Percentiles rank a stretch among this genome's conserved stretches.
These are phyloP conservation scores for Neurospora terricola DNA, from an alignment of 495 filamentous ascomycete species.

Conservation along the genomic window DNA sequence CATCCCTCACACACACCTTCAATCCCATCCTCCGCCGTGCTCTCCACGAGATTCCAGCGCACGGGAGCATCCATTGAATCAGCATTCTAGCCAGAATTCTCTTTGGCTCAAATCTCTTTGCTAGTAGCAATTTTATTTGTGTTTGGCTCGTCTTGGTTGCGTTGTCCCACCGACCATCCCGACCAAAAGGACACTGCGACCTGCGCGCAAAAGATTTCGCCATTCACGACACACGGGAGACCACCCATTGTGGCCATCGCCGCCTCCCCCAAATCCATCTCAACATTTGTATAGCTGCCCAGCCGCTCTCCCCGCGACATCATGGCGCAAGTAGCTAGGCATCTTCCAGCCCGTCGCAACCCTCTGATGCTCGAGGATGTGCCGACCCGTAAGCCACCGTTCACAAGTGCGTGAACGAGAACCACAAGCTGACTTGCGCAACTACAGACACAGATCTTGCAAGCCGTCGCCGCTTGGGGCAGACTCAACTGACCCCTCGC, in stretches of 20 bases:
- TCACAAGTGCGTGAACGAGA: background rate
- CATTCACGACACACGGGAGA: conserved; percentile 1
- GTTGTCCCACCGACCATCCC: background rate
- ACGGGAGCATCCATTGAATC: background rate
- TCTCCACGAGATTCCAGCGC: background rate
- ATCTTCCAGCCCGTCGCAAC: conserved; percentile 62
- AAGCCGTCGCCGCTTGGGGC: conserved; percentile 74
- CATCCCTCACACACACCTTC: background rate
- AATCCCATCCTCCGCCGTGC: background rate
- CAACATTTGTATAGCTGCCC: background rate
- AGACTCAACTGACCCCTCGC: conserved; percentile 82
- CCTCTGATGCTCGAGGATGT: conserved; percentile 66
- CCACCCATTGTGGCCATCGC: background rate
- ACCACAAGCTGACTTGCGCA: conserved; percentile 1
- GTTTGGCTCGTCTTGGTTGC: background rate
- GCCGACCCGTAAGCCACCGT: conserved; percentile 45
- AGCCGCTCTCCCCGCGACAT: conserved; percentile 8
- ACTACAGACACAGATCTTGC: conserved; percentile 70
- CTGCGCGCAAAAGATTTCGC: conserved; percentile 26
- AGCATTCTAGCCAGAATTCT: background rate
- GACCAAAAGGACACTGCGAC: conserved; percentile 2
- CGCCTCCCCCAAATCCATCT: background rate
- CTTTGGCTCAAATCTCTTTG: background rate
- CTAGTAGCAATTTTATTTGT: background rate
- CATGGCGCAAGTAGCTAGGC: conserved; percentile 47